phyloP scores from a whole-genome alignment of 352 stramenopile species.

The Phytophthora hibernalis region DNA sequence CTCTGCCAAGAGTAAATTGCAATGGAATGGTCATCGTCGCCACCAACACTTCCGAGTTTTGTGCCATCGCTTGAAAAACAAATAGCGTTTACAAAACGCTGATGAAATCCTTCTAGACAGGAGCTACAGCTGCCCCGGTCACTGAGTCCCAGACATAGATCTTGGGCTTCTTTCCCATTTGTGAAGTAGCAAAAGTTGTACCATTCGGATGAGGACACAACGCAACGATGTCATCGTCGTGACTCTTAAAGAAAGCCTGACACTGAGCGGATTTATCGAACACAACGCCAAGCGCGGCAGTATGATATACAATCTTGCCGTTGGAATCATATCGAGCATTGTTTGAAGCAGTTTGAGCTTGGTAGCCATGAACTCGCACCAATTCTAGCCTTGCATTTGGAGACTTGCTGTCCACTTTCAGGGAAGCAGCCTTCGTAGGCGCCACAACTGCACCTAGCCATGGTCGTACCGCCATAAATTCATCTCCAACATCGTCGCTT shows the following conservation, averaged over 20 bases:
- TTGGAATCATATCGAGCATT: conserved; percentile 74
- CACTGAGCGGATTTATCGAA: conserved; percentile 55
- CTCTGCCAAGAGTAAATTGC: conserved; percentile 85
- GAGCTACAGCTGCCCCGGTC: conserved; percentile 35
- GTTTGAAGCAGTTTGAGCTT: conserved; percentile 76
- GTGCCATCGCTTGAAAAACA: conserved; percentile 76
- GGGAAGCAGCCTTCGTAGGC: conserved; percentile 55
- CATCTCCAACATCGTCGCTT: conserved; percentile 69
- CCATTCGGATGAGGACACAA: conserved; percentile 82
- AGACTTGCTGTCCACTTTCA: conserved; percentile 41
- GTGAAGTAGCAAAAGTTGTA: conserved; percentile 83
- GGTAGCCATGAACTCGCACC: conserved; percentile 79
- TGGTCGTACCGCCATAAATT: conserved; percentile 92
- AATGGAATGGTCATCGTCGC: conserved; percentile 86
- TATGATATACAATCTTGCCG: conserved; percentile 79
- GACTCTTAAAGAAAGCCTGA: conserved; percentile 68
- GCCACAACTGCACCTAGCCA: conserved; percentile 87
- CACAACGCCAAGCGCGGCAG: conserved; percentile 78
- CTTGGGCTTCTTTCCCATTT: conserved; percentile 85
- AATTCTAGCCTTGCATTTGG: conserved; percentile 63
- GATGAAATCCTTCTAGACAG: conserved; percentile 81
- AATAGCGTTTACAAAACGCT: conserved; percentile 73
- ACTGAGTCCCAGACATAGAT: conserved; percentile 83
- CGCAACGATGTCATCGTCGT: conserved; percentile 88
- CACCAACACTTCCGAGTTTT: conserved; percentile 75